Conservation (phyloP, 1,284 basidiomycete genomes). For the Schizopora paradoxa region DNA sequence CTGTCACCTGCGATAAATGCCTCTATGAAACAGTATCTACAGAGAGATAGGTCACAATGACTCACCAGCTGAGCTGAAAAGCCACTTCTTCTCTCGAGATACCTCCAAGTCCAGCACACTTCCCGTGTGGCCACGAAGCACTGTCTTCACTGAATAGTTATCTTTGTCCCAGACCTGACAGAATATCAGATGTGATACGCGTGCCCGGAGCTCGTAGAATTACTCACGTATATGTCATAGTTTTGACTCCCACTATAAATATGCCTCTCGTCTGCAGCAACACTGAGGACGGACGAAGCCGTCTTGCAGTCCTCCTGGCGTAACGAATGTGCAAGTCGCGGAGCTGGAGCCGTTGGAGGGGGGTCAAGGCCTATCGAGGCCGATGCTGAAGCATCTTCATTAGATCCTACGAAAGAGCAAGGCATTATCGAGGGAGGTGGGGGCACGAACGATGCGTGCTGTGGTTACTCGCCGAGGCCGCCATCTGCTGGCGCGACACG, state of each 20-base stretch:
- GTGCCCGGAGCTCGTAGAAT: constrained; percentile 4
- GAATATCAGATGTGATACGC: constrained; percentile 6
- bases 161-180: constrained; percentile 77
- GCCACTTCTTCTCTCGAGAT: constrained; percentile 72
- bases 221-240: constrained; percentile 64
- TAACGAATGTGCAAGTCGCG: constrained; percentile 62
- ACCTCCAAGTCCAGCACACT: constrained; percentile 82
- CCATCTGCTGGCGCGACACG: too few species aligned
- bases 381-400: too few species aligned
- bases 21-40: constrained; percentile 20
- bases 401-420: too few species aligned
- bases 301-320: too few species aligned
- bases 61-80: constrained; percentile 79
- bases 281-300: constrained; percentile 68
- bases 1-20: constrained; percentile 61
- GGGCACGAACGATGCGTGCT: too few species aligned
- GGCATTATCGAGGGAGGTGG: too few species aligned
- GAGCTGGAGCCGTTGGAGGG: constrained; percentile 32
- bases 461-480: too few species aligned
- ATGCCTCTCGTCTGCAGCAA: constrained; percentile 66
- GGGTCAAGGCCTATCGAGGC: constrained; percentile 56
- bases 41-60: neutral
- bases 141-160: constrained; percentile 63
- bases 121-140: constrained; percentile 80
- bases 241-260: constrained; percentile 86